phyloP scores from a whole-genome alignment of 108 stramenopile species.

The Chaetoceros muelleri region DNA sequence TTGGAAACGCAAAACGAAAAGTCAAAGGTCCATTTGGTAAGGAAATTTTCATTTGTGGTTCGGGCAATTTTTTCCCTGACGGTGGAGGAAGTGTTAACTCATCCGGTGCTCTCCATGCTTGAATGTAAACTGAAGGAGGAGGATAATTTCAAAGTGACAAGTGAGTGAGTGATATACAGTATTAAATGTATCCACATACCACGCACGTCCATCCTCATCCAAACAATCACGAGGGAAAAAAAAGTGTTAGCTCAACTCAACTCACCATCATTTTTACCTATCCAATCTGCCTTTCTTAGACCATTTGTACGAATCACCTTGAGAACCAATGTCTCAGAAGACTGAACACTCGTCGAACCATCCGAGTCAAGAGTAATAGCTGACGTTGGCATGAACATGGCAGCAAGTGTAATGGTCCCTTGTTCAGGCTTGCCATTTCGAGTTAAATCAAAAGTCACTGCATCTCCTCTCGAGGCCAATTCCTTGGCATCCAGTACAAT shows the following conservation, averaged over 20 bases:
- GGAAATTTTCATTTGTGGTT: slow-evolving; percentile 9
- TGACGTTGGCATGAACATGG: slow-evolving; percentile 7
- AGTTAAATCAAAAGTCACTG: slow-evolving; percentile 4
- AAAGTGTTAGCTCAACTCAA: too few relatives aligned
- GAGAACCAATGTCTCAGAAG: slow-evolving; percentile 3
- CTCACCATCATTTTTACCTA: slow-evolving; percentile 13
- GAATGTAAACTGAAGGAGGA: too few relatives aligned
- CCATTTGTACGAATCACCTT: slow-evolving; percentile 5
- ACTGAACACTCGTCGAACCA: neutral
- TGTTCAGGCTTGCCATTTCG: slow-evolving; percentile 12
- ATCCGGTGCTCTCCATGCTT: slow-evolving; percentile 9
- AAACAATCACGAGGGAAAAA: too few relatives aligned
- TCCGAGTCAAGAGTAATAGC: slow-evolving; percentile 1
- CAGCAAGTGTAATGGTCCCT: slow-evolving; percentile 6
- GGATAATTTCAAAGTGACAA: too few relatives aligned
- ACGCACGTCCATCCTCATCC: too few relatives aligned
- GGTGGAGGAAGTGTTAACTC: neutral
- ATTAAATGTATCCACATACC: too few relatives aligned
- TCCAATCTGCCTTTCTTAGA: slow-evolving; percentile 10
- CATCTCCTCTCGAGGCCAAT: slow-evolving; percentile 5
- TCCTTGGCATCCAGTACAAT: slow-evolving; percentile 12
- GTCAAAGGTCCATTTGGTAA: slow-evolving; percentile 6
- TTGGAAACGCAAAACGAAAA: slow-evolving; percentile 10
- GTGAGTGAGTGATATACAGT: too few relatives aligned
- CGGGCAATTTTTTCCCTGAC: slow-evolving; percentile 8